Evolutionary conservation across 2,329 filamentous ascomycete genomes (phyloP), one percentile per base, ranked within the genome.

Genomic region (Coleophoma cylindrospora): DNA sequence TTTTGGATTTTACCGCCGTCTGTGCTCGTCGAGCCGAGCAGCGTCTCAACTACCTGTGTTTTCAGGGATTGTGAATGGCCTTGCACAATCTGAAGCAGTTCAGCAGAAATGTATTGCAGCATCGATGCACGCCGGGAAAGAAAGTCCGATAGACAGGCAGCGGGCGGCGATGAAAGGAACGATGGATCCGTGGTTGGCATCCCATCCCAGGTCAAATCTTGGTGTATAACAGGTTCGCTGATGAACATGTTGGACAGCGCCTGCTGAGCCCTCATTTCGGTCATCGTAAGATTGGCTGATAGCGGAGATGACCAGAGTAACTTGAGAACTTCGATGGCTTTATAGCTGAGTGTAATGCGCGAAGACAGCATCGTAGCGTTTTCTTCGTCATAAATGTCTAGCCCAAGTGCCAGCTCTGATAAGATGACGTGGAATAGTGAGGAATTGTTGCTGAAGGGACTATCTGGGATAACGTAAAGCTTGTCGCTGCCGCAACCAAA

Each of bases 381-480:
- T 2, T 77, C 76, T 37, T 80, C 79, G 51, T 85, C 76, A 1
- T 60, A 32, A 12, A 74, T 76, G 34, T 2, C 87, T 86, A 45
- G 87, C 83, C 45, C 79, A 4, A 89, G 73, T 34, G 87, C 74
- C n/a, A 94, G 75, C 12, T 80, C 76, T 27, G 27, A 27, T 45
- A 95, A 71, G 45, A 97, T 78, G 10, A 82, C 80, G 70, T 99
- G 92, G 64, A 99, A 91, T 13, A 99, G 73, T 0, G 94, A 92
- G 17, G 78, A 79, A 13, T 83, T 80, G 14, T 80, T 74, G 12
- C 84, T 80, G 66, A 96, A 95, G 2, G 87, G 70, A 44, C 90
- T 80, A 27, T 83, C 79, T 1, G 82, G 71, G 46, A 86, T 77
- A 33, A 94, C 72, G 21, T 82, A 82, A 2, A 97, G 73, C 10